A percentile compares a stretch with the other conserved stretches of the same genome.
phyloP scores from a whole-genome alignment of 169 alveolate species.

The Plasmodium sp. region DNA sequence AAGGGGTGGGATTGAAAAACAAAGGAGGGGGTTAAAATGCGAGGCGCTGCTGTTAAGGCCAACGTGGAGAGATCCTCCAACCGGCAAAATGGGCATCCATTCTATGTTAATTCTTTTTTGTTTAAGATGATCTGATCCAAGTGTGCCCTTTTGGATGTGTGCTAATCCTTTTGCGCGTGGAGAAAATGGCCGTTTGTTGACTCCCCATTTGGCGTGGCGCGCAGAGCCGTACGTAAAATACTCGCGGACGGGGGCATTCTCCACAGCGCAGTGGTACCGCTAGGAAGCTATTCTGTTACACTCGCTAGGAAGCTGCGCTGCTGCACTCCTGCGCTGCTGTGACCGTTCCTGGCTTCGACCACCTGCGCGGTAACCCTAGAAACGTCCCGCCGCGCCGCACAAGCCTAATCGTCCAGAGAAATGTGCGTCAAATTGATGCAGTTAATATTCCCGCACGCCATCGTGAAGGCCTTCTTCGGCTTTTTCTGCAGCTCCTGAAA shows the following conservation, averaged over 20 bases:
- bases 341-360: background rate
- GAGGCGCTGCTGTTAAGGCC: background rate
- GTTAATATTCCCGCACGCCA: constrained; percentile 91
- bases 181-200: background rate
- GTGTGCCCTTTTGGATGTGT: background rate
- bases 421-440: constrained; percentile 93
- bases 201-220: background rate
- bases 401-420: constrained; percentile 83
- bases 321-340: too few species aligned
- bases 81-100: background rate
- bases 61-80: background rate
- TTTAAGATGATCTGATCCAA: background rate
- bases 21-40: background rate
- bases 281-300: background rate
- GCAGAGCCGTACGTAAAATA: background rate
- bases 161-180: background rate
- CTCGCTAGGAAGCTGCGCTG: background rate
- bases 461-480: constrained; percentile 89
- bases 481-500: constrained; percentile 89
- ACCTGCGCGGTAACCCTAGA: background rate
- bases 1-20: constrained; percentile 23
- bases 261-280: background rate
- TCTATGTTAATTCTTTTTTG: background rate
- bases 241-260: background rate
- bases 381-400: background rate